phyloP scores from a whole-genome alignment of 108 stramenopile genomes.

The Phaeodactylum tricornutum region DNA sequence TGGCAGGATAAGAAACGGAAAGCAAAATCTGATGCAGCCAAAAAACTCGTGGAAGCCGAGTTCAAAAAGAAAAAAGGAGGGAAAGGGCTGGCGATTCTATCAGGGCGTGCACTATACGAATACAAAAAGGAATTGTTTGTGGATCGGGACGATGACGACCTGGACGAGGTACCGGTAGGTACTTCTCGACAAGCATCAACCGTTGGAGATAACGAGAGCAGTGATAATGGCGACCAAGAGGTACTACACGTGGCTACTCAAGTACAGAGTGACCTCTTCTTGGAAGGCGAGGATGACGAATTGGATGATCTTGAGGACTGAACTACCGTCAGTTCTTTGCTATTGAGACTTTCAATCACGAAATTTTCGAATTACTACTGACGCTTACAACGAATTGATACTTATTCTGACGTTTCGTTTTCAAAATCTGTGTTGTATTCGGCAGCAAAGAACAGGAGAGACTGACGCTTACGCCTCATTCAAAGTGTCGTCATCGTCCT shows the following conservation, averaged over 20 bases:
- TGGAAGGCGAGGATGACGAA: constrained; percentile 81
- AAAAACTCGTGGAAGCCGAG: constrained; percentile 76
- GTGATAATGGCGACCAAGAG: not conserved
- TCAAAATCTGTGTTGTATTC: too few relatives aligned
- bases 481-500: constrained; percentile 48
- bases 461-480: too few relatives aligned
- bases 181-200: not conserved
- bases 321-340: too few relatives aligned
- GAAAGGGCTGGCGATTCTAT: constrained; percentile 74
- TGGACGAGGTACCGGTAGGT: not conserved
- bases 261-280: constrained; percentile 63
- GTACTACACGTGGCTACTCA: constrained; percentile 58
- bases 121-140: constrained; percentile 78
- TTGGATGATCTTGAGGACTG: constrained; percentile 75
- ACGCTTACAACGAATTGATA: too few relatives aligned
- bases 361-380: too few relatives aligned
- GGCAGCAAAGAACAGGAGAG: too few relatives aligned
- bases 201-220: constrained; percentile 1
- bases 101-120: constrained; percentile 75
- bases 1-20: constrained; percentile 85
- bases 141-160: constrained; percentile 49
- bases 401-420: too few relatives aligned
- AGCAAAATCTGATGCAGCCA: constrained; percentile 47
- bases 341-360: too few relatives aligned
- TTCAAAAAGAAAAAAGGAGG: constrained; percentile 90